Conservation (phyloP, 2,329 filamentous ascomycete species). For the Botryotinia calthae region DNA sequence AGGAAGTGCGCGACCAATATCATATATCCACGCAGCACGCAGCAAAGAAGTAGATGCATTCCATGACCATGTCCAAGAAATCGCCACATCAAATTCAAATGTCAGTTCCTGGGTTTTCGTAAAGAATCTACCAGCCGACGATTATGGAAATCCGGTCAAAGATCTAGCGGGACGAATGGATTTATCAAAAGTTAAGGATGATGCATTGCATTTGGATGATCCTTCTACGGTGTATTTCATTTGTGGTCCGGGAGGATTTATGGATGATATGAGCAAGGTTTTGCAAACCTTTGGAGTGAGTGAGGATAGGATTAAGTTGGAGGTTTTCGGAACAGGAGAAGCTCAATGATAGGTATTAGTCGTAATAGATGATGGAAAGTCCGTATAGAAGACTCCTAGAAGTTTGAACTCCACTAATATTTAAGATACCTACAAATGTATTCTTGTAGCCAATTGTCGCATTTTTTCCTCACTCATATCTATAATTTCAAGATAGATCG, state of each 20-base stretch:
- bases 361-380: too few relatives aligned
- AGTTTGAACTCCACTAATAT: not conserved
- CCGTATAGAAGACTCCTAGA: not conserved
- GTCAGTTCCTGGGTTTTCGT: conserved; percentile 4
- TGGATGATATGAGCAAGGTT: conserved; percentile 1
- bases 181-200: not conserved
- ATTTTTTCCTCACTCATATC: not conserved
- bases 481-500: fast-evolving
- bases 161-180: conserved; percentile 1
- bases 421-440: not conserved
- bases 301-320: not conserved
- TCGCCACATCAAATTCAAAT: not conserved
- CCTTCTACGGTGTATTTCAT: conserved; percentile 4
- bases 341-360: not conserved
- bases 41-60: conserved; percentile 55
- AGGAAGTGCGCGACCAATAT: conserved; percentile 48
- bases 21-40: conserved; percentile 62
- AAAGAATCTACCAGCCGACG: not conserved
- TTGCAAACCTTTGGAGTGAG: not conserved
- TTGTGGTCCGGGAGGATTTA: conserved; percentile 16
- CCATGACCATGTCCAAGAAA: conserved; percentile 45
- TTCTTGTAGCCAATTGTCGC: not conserved
- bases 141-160: not conserved
- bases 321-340: conserved; percentile 11
- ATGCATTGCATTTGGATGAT: conserved; percentile 1